Base-by-base conservation (phyloP, 1,284 basidiomycete genomes). In the Puccinia triticina region DNA sequence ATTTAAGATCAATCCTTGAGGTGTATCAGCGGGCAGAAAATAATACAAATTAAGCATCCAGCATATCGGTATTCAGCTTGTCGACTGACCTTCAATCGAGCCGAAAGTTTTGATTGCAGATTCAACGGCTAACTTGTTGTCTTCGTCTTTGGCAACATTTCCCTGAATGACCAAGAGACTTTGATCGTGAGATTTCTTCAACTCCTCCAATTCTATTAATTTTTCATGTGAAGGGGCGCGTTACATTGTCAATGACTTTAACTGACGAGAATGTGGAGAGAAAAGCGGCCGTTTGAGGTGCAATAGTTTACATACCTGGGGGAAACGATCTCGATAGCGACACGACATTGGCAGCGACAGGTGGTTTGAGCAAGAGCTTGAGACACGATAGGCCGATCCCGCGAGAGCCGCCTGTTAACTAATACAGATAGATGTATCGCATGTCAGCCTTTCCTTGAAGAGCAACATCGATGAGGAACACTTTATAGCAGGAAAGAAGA, bases 321-420 rank as follows among this genome's bases (percentile, higher is more conserved):
- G 79, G 43, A 50, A 26, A 72, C 1, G 79, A 82, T 53, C 79
- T 40, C 8, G 79, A 82, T 29, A 82, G 79, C 8, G 79, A 73
- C 8, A 82, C 57, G 16, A 82, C 71, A 40, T 82, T 82, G 43
- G 79, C 71, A 12, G 23, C 10, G 59, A 74, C 61, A 8, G 79
- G 79, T 10, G 69, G 23, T 21, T 43, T 57, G 53, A 82, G 55
- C 29, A 82, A 40, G 37, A 74, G 29, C 21, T 64, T 64, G 46
- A 82, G 55, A 50, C 67, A 73, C 46, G 79, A 23, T 12, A 82
- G n/a, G n/a, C 79, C 79, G 79, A 82, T 82, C 14, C 79, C 79
- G 40, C 59, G 67, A 26, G 79, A 82, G 0, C 67, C 79, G 4
- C 79, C 79, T 37, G 79, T 82, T 14, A 82, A 71, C 79, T 82